phyloP scores from a whole-genome alignment of 768 basidiomycete genomes.

The Amanita thiersii region DNA sequence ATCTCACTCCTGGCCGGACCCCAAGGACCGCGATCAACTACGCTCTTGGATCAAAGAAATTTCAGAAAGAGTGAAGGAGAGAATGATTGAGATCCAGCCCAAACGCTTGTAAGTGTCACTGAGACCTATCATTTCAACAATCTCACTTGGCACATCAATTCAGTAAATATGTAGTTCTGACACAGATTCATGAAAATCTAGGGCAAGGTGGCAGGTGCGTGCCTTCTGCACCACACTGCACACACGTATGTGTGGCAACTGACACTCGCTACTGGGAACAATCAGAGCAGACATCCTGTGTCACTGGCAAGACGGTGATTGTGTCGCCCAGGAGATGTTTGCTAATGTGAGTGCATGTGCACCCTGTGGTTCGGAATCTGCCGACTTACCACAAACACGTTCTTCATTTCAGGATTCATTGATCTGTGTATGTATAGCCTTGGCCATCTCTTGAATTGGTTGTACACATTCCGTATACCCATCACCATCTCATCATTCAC shows the following conservation, averaged over 20 bases:
- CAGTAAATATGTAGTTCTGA: constrained; percentile 84
- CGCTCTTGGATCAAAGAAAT: constrained; percentile 80
- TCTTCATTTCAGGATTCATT: constrained; percentile 48
- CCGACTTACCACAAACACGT: constrained; percentile 9
- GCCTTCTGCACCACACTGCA: constrained; percentile 7
- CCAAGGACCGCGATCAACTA: constrained; percentile 61
- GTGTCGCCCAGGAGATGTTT: constrained; percentile 71
- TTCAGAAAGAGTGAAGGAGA: constrained; percentile 75
- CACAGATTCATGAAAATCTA: constrained; percentile 77
- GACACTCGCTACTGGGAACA: constrained; percentile 1
- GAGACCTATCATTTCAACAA: not conserved
- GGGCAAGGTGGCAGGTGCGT: constrained; percentile 80
- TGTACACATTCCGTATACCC: constrained; percentile 4
- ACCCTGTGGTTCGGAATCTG: constrained; percentile 8
- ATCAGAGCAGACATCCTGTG: constrained; percentile 71
- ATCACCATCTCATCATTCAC: constrained; percentile 5
- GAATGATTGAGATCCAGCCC: constrained; percentile 80
- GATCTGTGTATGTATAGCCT: constrained; percentile 43
- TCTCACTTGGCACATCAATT: constrained; percentile 7
- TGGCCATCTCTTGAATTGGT: constrained; percentile 31
- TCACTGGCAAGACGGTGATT: constrained; percentile 85
- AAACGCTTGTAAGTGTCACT: constrained; percentile 65
- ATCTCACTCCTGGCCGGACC: constrained; percentile 55
- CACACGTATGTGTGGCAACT: not conserved
- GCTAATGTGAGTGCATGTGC: constrained; percentile 50